Conservation (phyloP, 2,329 filamentous ascomycete species). For the Scortechinia acanthostroma region DNA sequence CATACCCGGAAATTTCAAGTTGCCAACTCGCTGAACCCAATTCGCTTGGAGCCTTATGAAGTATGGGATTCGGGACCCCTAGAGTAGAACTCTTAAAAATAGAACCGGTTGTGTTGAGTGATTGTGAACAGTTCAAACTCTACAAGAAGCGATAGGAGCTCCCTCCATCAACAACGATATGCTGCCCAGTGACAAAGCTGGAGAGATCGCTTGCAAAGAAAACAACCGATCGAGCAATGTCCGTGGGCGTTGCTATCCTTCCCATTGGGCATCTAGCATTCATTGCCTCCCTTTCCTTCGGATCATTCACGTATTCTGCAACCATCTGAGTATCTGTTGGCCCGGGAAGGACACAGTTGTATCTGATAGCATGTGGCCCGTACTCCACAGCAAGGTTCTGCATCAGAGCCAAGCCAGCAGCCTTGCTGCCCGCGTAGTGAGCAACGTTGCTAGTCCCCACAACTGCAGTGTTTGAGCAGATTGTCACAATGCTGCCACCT, state of each 20-base stretch:
- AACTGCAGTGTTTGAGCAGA: background rate
- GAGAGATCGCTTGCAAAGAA: background rate
- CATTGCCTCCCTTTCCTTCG: background rate
- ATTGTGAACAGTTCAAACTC: too few species aligned
- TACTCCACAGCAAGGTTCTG: background rate
- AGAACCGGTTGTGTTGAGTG: too few species aligned
- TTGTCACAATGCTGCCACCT: background rate
- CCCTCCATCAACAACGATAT: background rate
- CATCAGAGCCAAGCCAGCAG: background rate
- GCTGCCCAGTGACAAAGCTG: background rate
- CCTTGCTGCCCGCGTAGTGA: background rate
- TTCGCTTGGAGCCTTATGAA: too few species aligned
- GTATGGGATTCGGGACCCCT: too few species aligned
- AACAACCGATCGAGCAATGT: background rate
- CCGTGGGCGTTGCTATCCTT: background rate
- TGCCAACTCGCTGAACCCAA: too few species aligned
- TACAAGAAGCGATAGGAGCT: too few species aligned
- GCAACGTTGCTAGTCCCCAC: background rate
- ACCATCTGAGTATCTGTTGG: background rate
- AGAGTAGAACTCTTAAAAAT: too few species aligned
- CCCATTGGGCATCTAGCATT: background rate
- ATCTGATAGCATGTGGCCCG: background rate
- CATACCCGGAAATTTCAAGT: too few species aligned
- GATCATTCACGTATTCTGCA: background rate
- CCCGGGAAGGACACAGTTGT: background rate